Evolutionary conservation across 2,329 filamentous ascomycete genomes (phyloP).

Genomic region (Aspergillus quadricinctus): DNA sequence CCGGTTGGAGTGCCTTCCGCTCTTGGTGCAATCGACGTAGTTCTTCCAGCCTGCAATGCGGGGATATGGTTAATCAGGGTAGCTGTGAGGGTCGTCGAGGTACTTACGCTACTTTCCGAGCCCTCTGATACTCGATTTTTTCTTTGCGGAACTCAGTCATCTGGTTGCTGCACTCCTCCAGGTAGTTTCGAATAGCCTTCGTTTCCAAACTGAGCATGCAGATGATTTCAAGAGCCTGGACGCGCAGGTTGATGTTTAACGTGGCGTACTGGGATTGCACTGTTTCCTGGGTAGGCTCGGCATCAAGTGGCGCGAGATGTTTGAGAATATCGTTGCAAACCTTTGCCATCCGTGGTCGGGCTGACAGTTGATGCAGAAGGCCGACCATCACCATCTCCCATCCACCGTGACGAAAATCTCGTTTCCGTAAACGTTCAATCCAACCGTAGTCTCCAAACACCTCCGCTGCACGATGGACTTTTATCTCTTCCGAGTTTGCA

Average conservation of each 20-base stretch:
- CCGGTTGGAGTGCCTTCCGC: conserved; percentile 45
- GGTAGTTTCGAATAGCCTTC: conserved; percentile 77
- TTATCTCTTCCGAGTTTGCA: conserved; percentile 28
- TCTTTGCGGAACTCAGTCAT: conserved; percentile 95
- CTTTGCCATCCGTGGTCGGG: conserved; percentile 64
- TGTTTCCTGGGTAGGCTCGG: conserved; percentile 70
- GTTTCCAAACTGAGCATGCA: conserved; percentile 83
- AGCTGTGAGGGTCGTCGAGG: not conserved
- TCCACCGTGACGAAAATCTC: conserved; percentile 80
- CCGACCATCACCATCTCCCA: conserved; percentile 91
- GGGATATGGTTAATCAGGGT: not conserved
- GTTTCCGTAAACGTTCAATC: conserved; percentile 76
- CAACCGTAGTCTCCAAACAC: conserved; percentile 71
- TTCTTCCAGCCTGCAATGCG: conserved; percentile 35
- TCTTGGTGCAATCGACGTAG: conserved; percentile 45
- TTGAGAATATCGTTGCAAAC: conserved; percentile 73
- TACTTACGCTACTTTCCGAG: conserved; percentile 60
- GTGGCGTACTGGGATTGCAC: conserved; percentile 67
- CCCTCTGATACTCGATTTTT: conserved; percentile 87
- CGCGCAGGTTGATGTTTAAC: conserved; percentile 78
- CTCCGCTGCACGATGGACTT: conserved; percentile 60
- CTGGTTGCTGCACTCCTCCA: conserved; percentile 86
- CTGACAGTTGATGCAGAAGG: conserved; percentile 77
- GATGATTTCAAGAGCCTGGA: conserved; percentile 76
- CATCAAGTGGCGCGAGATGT: conserved; percentile 72